These are phyloP conservation scores for Neurospora sp. DNA, from an alignment of 495 filamentous ascomycete genomes.

Conservation along the genomic window DNA sequence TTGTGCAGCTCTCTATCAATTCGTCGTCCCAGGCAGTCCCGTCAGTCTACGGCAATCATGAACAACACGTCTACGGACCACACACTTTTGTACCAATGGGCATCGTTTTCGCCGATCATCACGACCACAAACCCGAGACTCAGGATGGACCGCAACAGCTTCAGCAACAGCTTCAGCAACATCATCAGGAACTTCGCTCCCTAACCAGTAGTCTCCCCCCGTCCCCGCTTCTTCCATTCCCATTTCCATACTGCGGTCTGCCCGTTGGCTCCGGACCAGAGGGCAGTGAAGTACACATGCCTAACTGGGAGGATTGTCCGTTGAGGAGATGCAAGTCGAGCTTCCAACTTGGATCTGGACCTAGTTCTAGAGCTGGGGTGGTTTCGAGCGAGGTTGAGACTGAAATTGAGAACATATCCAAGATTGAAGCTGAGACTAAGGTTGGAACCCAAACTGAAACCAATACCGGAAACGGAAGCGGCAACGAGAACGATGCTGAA, in stretches of 20 bases:
- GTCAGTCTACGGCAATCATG: not conserved
- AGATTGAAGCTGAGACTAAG: not conserved
- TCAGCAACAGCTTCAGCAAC: not conserved
- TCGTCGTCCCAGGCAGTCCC: not conserved
- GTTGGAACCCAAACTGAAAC: not conserved
- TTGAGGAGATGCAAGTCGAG: conserved; percentile 2
- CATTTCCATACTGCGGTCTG: conserved; percentile 16
- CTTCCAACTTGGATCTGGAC: not conserved
- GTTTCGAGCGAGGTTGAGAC: not conserved
- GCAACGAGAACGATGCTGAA: not conserved
- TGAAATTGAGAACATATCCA: not conserved
- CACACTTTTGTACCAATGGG: not conserved
- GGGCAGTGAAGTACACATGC: conserved; percentile 13
- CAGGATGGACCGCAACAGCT: not conserved
- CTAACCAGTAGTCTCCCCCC: not conserved
- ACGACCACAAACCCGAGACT: not conserved
- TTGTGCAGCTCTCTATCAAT: not conserved
- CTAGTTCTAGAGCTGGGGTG: not conserved
- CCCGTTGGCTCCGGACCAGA: conserved; percentile 37
- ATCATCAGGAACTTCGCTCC: not conserved
- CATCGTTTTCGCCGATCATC: not conserved
- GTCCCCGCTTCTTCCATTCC: not conserved
- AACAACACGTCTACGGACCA: not conserved
- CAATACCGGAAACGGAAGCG: not conserved
- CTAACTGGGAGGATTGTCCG: conserved; percentile 12